phyloP scores from a whole-genome alignment of 192 early-diverging fungal genomes.

The Umbelopsis sp. region DNA sequence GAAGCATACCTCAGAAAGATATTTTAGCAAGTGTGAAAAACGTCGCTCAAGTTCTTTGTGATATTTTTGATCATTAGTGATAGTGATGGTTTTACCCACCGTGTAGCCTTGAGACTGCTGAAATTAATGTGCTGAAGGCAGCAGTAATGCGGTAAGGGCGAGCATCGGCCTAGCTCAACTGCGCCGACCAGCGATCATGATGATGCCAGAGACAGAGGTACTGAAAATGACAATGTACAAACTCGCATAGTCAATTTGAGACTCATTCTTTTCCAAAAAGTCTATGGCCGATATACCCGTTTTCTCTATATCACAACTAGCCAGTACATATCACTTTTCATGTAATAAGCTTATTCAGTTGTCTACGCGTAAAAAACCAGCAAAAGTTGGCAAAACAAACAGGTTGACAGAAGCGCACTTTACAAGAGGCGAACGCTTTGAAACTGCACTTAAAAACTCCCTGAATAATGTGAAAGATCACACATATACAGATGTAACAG shows the following conservation, averaged over 20 bases:
- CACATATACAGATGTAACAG: background rate
- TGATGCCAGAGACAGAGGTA: background rate
- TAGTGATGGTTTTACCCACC: too few relatives aligned
- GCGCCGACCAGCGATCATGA: too few relatives aligned
- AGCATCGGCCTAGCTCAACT: too few relatives aligned
- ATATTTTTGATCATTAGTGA: too few relatives aligned
- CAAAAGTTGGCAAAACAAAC: background rate
- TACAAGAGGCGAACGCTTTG: constrained; percentile 27
- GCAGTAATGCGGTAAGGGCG: too few relatives aligned
- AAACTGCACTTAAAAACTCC: constrained; percentile 16
- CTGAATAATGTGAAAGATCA: constrained; percentile 21
- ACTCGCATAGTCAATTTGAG: too few relatives aligned
- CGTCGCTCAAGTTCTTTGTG: too few relatives aligned
- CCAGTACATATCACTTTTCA: constrained; percentile 29
- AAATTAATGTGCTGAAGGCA: too few relatives aligned
- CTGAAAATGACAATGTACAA: background rate
- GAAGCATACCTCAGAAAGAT: too few relatives aligned
- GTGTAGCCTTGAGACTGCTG: too few relatives aligned
- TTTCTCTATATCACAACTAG: constrained; percentile 21
- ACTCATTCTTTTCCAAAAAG: too few relatives aligned
- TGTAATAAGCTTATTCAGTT: constrained; percentile 35
- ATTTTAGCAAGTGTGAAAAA: too few relatives aligned
- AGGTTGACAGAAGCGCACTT: constrained; percentile 20
- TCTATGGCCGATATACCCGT: background rate
- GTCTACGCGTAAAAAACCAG: constrained; percentile 4